Base-by-base conservation (phyloP, 2,329 filamentous ascomycete species). In the Fusarium albidum region DNA sequence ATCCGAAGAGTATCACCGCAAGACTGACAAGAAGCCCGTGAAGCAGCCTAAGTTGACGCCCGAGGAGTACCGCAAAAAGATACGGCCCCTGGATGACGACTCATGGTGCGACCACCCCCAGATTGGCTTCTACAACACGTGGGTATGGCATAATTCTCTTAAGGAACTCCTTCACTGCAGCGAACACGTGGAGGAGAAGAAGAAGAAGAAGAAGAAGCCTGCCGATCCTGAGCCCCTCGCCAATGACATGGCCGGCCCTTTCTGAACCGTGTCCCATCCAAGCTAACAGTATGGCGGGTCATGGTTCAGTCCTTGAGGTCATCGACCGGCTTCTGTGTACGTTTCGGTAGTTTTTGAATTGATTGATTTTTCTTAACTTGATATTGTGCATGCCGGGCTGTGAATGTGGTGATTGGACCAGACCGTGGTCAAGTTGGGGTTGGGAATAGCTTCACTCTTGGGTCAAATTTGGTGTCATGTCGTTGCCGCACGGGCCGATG, bases 361-460 rank as follows among this genome's bases (percentile, higher is more conserved):
- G 7, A 21, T 21, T 21, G 21, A 21, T 21, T 21, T 21, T 7
- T 21, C 7, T 21, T 4, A 21, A 5, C 7, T 21, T 21, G 29
- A 9, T 4, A 32, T 32, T 32, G 29, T 14, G 29, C 29, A 32
- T 14, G n/a, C 29, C n/a, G 5, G 29, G 4, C n/a, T 32, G 29
- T 12, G 11, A 12, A 14, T 32, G 29, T 12, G n/a, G n/a, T 12
- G 29, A 14, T 6, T 14, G 11, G 29, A 32, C 29, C n/a, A n/a
- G n/a, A n/a, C n/a, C n/a, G 11, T 35, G 7, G 9, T 14, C 29
- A 6, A 21, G 21, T 21, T 21, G 21, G 7, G 4, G 7, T 4
- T 55, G 21, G 45, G 55, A 59, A 59, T 52, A 59, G 55, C 56
- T 41, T 59, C 56, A 55, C 5, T 6, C n/a, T 6, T 10, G 5